Base-by-base conservation (phyloP, 1,284 basidiomycete species). In the Violaceomyces palustris region DNA sequence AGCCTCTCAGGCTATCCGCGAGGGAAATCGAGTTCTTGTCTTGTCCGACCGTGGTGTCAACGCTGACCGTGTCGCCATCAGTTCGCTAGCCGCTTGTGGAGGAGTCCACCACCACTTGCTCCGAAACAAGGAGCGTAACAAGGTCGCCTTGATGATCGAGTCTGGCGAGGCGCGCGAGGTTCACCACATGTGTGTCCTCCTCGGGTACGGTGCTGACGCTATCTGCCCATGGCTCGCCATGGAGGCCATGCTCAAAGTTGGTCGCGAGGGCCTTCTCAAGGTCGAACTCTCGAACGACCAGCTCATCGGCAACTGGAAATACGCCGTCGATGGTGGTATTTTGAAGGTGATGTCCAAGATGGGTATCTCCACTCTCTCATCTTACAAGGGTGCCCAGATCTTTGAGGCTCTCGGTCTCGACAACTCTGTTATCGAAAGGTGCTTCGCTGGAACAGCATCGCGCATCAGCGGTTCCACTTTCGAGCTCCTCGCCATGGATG, bases 301-400 rank as follows among this genome's bases (percentile, higher is more conserved):
- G 49, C 51, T 69, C 39, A 58, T 69, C 35, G 51, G 47, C 43
- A 69, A 69, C 56, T 69, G 61, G 61, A 46, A 41, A 18, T 39
- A 57, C 41, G 61, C 63, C n/a, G 46, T 61, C 48, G 67, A 69
- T 52, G 49, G 53, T 42, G 67, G 67, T 43, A 66, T 69, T 29
- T 53, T 68, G 27, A 69, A 69, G 63, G 61, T 66, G 40, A 68
- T 69, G 65, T 66, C 63, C 31, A 69, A 69, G 58, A 69, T 69
- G 67, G 67, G 67, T 45, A 69, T 69, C 44, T 69, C 67, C 4
- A 69, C 67, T 12, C 61, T 69, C 17, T 46, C 55, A 45, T 69
- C 67, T 42, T 69, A 69, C 67, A 70, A 70, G 61, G 67, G 66
- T 32, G 67, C 67, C 12, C 67, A 70, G 52, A 70, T 70, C 45